These are phyloP conservation scores for Apodospora peruviana DNA, from an alignment of 495 filamentous ascomycete genomes.

Conservation along the genomic window DNA sequence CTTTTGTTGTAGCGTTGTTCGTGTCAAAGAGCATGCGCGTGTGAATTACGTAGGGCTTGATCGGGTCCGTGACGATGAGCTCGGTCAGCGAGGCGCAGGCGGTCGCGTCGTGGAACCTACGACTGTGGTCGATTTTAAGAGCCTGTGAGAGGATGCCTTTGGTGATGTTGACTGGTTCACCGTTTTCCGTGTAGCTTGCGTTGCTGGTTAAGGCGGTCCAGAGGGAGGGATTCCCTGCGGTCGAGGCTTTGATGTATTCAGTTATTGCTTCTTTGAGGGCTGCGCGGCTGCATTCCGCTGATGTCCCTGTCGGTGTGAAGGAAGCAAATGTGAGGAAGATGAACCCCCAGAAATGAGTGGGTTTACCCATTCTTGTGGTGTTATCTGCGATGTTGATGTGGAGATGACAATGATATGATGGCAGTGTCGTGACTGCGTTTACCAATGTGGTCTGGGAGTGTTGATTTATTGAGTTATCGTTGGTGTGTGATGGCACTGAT, in stretches of 20 bases:
- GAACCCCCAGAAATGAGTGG: not conserved
- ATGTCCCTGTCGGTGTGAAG: too few relatives aligned
- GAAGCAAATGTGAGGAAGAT: not conserved
- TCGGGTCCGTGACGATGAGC: conserved; percentile 26
- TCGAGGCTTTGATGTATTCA: conserved; percentile 10
- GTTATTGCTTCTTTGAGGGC: conserved; percentile 4
- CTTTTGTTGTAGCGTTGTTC: conserved; percentile 23
- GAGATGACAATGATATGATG: too few relatives aligned
- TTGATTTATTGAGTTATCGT: too few relatives aligned
- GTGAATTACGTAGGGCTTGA: conserved; percentile 31
- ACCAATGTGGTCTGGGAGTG: too few relatives aligned
- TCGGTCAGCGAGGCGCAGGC: conserved; percentile 38
- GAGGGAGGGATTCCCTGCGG: not conserved
- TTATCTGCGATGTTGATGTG: too few relatives aligned
- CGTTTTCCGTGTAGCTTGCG: conserved; percentile 23
- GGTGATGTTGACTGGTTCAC: conserved; percentile 16
- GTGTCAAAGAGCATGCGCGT: conserved; percentile 27
- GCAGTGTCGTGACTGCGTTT: too few relatives aligned
- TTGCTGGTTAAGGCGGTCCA: conserved; percentile 12
- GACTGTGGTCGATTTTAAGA: conserved; percentile 30
- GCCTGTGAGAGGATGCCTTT: conserved; percentile 27
- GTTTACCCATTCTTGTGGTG: not conserved
- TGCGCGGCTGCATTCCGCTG: conserved; percentile 11
- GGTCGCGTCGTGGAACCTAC: conserved; percentile 34
- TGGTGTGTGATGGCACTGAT: too few relatives aligned